These are phyloP conservation scores for Hypoxylon perforatum DNA, from an alignment of 495 filamentous ascomycete species.

Conservation along the genomic window DNA sequence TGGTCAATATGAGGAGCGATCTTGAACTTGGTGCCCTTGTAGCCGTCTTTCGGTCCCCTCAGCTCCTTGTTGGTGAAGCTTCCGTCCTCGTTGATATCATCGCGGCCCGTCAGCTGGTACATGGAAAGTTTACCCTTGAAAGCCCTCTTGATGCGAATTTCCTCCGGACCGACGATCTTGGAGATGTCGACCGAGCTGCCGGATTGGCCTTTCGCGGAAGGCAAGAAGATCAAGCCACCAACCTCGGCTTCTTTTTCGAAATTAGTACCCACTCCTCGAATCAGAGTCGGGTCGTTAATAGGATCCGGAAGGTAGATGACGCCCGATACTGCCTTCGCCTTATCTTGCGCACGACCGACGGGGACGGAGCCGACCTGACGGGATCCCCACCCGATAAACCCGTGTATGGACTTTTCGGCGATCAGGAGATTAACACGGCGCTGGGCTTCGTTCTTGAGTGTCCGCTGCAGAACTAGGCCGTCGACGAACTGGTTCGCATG, in stretches of 20 bases:
- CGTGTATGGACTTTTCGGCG: conserved; percentile 91
- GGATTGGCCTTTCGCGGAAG: conserved; percentile 79
- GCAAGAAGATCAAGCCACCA: conserved; percentile 87
- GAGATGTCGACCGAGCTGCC: conserved; percentile 81
- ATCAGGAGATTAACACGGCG: conserved; percentile 92
- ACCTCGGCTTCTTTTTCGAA: conserved; percentile 79
- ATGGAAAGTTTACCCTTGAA: conserved; percentile 78
- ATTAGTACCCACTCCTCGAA: conserved; percentile 87
- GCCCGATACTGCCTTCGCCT: conserved; percentile 80
- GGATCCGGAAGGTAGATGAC: conserved; percentile 93
- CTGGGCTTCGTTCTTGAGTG: conserved; percentile 82
- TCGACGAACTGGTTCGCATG: conserved; percentile 99
- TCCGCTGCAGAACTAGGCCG: conserved; percentile 91
- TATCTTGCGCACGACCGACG: conserved; percentile 89
- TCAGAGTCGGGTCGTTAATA: conserved; percentile 80
- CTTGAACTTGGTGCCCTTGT: conserved; percentile 84
- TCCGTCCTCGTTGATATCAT: conserved; percentile 72
- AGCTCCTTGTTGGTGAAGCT: conserved; percentile 58
- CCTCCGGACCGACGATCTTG: conserved; percentile 81
- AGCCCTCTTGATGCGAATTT: conserved; percentile 85
- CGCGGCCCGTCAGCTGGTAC: conserved; percentile 80
- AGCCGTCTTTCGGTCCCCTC: conserved; percentile 66
- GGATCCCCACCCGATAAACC: conserved; percentile 86
- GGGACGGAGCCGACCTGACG: conserved; percentile 84
- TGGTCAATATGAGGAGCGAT: conserved; percentile 95